Evolutionary conservation across 495 filamentous ascomycete genomes (phyloP).

Genomic region (Penicillium arizonense): DNA sequence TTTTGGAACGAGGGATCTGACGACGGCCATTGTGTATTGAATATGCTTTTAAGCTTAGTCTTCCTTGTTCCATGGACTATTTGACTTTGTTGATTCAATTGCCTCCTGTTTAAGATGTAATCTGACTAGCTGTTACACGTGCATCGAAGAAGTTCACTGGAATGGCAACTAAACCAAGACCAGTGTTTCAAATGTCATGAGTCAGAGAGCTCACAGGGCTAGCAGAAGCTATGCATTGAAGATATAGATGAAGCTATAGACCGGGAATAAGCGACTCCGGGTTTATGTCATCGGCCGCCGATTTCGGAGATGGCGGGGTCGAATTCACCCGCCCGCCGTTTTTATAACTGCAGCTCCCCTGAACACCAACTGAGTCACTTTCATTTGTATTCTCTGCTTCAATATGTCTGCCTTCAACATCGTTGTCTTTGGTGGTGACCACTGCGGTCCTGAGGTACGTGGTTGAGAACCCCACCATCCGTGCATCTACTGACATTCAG

Average conservation of each 20-base stretch:
- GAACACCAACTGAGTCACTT: constrained; percentile 15
- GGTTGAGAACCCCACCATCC: neutral
- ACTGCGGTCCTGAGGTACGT: constrained; percentile 90
- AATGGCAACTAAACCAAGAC: too few species aligned
- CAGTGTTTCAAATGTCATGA: too few species aligned
- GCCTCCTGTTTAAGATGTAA: too few species aligned
- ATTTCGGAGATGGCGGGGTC: constrained; percentile 32
- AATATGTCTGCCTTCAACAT: constrained; percentile 54
- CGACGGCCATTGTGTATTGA: too few species aligned
- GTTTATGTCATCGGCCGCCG: constrained; percentile 17
- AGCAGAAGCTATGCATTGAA: too few species aligned
- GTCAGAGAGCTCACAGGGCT: too few species aligned
- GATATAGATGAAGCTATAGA: neutral
- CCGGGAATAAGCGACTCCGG: constrained; percentile 5
- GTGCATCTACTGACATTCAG: constrained; percentile 7
- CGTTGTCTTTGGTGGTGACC: constrained; percentile 82
- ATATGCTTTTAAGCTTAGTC: too few species aligned
- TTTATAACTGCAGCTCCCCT: constrained; percentile 22
- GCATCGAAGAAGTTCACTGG: too few species aligned
- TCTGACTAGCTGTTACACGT: too few species aligned
- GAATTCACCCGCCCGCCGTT: constrained; percentile 26
- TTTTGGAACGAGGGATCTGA: too few species aligned
- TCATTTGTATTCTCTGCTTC: constrained; percentile 9
- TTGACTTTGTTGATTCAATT: too few species aligned
- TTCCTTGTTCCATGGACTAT: too few species aligned